A percentile compares a stretch with the other conserved stretches of the same genome.
These are phyloP conservation scores for Agapanthus africanus DNA, from an alignment of 106 monocot genomes.

Conservation along the genomic window DNA sequence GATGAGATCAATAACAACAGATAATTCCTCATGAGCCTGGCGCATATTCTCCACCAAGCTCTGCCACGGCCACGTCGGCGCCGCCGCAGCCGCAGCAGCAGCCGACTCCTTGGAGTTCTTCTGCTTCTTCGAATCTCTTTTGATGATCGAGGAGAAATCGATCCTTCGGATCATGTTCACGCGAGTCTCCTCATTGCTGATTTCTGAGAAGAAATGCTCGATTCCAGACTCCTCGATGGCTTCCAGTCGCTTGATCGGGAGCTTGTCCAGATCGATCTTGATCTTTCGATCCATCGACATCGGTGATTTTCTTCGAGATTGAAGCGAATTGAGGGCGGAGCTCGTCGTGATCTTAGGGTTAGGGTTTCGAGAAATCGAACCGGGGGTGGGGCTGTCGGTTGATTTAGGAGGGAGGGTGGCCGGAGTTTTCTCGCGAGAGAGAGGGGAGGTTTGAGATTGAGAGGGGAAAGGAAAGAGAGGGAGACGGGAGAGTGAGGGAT, in stretches of 20 bases:
- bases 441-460: too few species aligned
- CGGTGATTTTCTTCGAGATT: too few species aligned
- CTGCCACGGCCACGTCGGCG: constrained; percentile 70
- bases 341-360: too few species aligned
- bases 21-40: constrained; percentile 73
- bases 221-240: constrained; percentile 77
- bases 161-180: constrained; percentile 67
- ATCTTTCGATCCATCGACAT: constrained; percentile 13
- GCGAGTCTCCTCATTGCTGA: constrained; percentile 72
- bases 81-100: too few species aligned
- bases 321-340: too few species aligned
- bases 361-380: too few species aligned
- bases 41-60: constrained; percentile 74
- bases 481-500: too few species aligned
- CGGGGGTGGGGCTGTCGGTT: too few species aligned
- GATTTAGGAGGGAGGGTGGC: too few species aligned
- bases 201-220: constrained; percentile 76
- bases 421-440: too few species aligned
- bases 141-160: constrained; percentile 74
- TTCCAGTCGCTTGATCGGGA: constrained; percentile 88
- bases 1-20: constrained; percentile 75
- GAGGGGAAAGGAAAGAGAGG: too few species aligned
- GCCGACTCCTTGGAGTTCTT: constrained; percentile 38
- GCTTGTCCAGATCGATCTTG: constrained; percentile 79
- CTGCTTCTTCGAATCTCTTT: constrained; percentile 56